These are phyloP conservation scores for Bacidia rubella DNA, from an alignment of 495 filamentous ascomycete genomes.

Conservation along the genomic window DNA sequence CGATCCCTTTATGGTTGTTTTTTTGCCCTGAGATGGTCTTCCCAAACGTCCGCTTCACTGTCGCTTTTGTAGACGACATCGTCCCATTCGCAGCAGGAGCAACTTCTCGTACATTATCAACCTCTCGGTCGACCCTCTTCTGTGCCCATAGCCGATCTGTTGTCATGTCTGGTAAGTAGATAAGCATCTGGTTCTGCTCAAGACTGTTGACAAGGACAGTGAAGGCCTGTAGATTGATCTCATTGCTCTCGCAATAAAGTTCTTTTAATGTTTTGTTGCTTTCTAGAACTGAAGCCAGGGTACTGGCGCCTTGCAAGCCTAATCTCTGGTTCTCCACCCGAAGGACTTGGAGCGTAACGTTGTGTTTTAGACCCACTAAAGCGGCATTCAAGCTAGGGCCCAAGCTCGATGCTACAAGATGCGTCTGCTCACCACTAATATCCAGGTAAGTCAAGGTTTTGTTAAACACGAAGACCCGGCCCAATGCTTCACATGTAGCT, in stretches of 20 bases:
- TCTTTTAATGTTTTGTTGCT: slow-evolving; percentile 51
- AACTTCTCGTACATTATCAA: slow-evolving; percentile 35
- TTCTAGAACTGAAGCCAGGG: slow-evolving; percentile 62
- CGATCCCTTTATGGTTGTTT: slow-evolving; percentile 16
- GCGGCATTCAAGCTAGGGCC: slow-evolving; percentile 71
- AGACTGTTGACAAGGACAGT: slow-evolving; percentile 63
- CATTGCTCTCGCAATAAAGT: slow-evolving; percentile 66
- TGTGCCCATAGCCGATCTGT: slow-evolving; percentile 47
- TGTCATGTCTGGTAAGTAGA: slow-evolving; percentile 54
- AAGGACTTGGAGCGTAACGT: slow-evolving; percentile 60
- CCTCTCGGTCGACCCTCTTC: slow-evolving; percentile 45
- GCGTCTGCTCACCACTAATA: slow-evolving; percentile 78
- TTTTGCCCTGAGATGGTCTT: slow-evolving; percentile 26
- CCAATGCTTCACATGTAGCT: slow-evolving; percentile 60
- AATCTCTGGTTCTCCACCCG: slow-evolving; percentile 55
- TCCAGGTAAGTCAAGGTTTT: slow-evolving; percentile 63
- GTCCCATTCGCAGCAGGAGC: not conserved
- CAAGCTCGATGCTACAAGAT: slow-evolving; percentile 73
- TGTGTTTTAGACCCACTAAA: slow-evolving; percentile 60
- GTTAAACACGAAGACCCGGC: slow-evolving; percentile 67
- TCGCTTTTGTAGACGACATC: slow-evolving; percentile 16
- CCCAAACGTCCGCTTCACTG: slow-evolving; percentile 18
- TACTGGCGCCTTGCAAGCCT: slow-evolving; percentile 60
- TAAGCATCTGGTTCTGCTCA: slow-evolving; percentile 49
- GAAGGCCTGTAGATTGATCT: slow-evolving; percentile 64